Percentiles rank a stretch among this genome's conserved stretches.
phyloP scores from a whole-genome alignment of 176 grass and related monocot genomes.

The Saccharum spontaneum region DNA sequence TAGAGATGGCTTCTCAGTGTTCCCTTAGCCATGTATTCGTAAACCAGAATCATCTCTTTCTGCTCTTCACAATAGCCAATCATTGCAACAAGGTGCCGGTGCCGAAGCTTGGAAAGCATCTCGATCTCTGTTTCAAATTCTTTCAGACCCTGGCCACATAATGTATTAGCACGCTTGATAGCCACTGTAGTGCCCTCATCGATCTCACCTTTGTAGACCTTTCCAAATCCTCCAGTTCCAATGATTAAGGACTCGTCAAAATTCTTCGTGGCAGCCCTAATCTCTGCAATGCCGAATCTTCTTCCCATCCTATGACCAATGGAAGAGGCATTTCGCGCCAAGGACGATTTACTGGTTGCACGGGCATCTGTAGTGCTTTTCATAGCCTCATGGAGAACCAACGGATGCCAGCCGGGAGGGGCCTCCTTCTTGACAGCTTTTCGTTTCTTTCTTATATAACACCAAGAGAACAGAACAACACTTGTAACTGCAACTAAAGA shows the following conservation, averaged over 20 bases:
- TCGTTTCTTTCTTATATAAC: slow-evolving; percentile 61
- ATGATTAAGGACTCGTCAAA: slow-evolving; percentile 87
- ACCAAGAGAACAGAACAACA: slow-evolving; percentile 54
- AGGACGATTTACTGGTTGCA: slow-evolving; percentile 43
- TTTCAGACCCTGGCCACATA: slow-evolving; percentile 77
- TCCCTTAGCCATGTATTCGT: slow-evolving; percentile 97
- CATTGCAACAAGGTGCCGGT: slow-evolving; percentile 92
- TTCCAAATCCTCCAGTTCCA: slow-evolving; percentile 88
- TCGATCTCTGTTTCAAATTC: slow-evolving; percentile 97
- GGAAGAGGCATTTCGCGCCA: slow-evolving; percentile 44
- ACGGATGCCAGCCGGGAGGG: slow-evolving; percentile 85
- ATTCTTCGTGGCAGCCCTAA: slow-evolving; percentile 75
- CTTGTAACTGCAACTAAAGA: slow-evolving; percentile 45
- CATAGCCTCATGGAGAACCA: slow-evolving; percentile 82
- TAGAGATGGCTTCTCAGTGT: slow-evolving; percentile 94
- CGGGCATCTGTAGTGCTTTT: slow-evolving; percentile 84
- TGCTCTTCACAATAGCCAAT: slow-evolving; percentile 98
- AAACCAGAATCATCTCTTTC: slow-evolving; percentile 91
- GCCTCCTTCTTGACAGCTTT: slow-evolving; percentile 53
- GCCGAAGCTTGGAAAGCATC: slow-evolving; percentile 95
- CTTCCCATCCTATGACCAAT: slow-evolving; percentile 64
- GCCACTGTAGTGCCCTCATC: slow-evolving; percentile 67
- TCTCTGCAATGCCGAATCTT: slow-evolving; percentile 75
- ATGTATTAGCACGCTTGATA: slow-evolving; percentile 76
- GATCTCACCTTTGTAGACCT: slow-evolving; percentile 85